phyloP scores from a whole-genome alignment of 1,284 basidiomycete species.

The Malassezia pachydermatis region DNA sequence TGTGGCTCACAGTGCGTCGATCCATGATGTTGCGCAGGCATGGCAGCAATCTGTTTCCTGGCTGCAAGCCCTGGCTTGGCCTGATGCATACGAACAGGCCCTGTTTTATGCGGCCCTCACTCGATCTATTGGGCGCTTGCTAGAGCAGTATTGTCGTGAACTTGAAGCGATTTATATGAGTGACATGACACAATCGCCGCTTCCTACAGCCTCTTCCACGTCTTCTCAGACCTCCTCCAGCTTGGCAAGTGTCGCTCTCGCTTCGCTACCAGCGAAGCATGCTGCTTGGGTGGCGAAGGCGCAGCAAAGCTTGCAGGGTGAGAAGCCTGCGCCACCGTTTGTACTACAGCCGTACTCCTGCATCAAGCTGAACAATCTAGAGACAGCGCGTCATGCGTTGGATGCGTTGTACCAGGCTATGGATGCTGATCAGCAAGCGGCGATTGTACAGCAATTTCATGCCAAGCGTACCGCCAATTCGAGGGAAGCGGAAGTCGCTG shows the following conservation, averaged over 20 bases:
- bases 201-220: slow-evolving; percentile 2
- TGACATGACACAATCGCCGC: slow-evolving; percentile 75
- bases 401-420: slow-evolving; percentile 89
- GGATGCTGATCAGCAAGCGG: slow-evolving; percentile 76
- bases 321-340: slow-evolving; percentile 85
- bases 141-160: slow-evolving; percentile 80
- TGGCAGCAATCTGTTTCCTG: slow-evolving; percentile 81
- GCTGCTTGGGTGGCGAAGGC: slow-evolving; percentile 93
- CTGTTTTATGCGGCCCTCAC: slow-evolving; percentile 65
- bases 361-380: slow-evolving; percentile 95
- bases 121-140: slow-evolving; percentile 80
- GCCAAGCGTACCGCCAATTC: slow-evolving; percentile 33
- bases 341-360: slow-evolving; percentile 76
- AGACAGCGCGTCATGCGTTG: slow-evolving; percentile 74
- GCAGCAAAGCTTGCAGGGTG: slow-evolving; percentile 64
- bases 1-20: slow-evolving; percentile 78
- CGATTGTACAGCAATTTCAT: slow-evolving; percentile 53
- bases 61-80: slow-evolving; percentile 80
- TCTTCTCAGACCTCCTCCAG: not conserved
- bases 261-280: slow-evolving; percentile 50
- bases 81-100: slow-evolving; percentile 76
- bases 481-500: slow-evolving; percentile 53
- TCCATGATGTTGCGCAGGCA: slow-evolving; percentile 90
- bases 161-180: slow-evolving; percentile 81
- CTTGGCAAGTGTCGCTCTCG: slow-evolving; percentile 48